Base-by-base conservation (phyloP, 352 stramenopile genomes). In the Peronosclerospora sorghi region DNA sequence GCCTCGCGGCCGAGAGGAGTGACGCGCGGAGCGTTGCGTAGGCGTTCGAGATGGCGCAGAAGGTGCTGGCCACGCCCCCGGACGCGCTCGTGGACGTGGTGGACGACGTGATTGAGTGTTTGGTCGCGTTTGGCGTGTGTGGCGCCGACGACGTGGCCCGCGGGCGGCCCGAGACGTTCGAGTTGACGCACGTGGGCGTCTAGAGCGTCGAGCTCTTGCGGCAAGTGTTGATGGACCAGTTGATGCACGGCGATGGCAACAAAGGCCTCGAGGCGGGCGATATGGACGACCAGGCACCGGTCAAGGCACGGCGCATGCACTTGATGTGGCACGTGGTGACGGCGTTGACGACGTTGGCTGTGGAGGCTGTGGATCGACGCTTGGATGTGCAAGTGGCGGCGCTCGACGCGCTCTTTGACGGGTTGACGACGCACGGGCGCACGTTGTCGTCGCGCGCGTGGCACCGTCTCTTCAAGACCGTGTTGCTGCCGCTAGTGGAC, bases 251-350 rank as follows among this genome's bases (percentile, higher is more conserved):
- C 21, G 21, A 26, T 6, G 21, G 21, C 3, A 26, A 26, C 3
- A 6, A 26, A 26, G 21, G 21, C 21, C 21, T 26, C 4, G 21
- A 26, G 21, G 21, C 6, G 21, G 6, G 3, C 6, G 21, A 6
- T 26, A 7, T 26, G 3, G 21, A 76, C 23, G 78, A 91, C 53
- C 82, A 68, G 0, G 56, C 69, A 10, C 54, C 62, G 3, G 78
- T 88, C 53, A 82, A 68, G 0, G 56, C 69, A 10, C 54, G 60
- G 3, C 79, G 86, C 53, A 89, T 68, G 10, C 63, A 76, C 15
- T 73, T 87, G 53, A 87, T 73, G 78, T 99, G 95, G 95, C 96
- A 96, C 0, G 84, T 99, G 35, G 62, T 99, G 35, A 94, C 97
- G 5, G 96, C 95, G 18, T 62, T 99, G n/a, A 95, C 88, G 0